Percentiles rank a stretch among this genome's conserved stretches.
These are phyloP conservation scores for Ulmus americana DNA, from an alignment of 331 rosid genomes.

Conservation along the genomic window DNA sequence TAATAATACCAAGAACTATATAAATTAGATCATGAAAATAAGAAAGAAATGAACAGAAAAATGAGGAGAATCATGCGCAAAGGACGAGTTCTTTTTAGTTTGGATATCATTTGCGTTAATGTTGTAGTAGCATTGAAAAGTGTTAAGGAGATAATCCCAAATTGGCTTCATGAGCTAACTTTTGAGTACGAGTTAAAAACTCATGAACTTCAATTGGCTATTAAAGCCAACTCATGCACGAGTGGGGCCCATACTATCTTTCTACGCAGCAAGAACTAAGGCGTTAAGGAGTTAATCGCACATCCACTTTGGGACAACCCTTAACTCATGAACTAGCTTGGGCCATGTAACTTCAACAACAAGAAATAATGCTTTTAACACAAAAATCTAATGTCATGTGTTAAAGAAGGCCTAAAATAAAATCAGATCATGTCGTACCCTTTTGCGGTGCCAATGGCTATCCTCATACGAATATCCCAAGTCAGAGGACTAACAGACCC, in stretches of 20 bases:
- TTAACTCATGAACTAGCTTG: no score
- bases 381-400: not conserved
- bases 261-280: no score
- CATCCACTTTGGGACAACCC: no score
- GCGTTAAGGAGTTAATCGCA: no score
- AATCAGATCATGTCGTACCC: conserved; percentile 44
- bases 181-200: no score
- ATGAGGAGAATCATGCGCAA: not conserved
- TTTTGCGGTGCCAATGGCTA: conserved; percentile 83
- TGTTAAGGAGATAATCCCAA: not conserved
- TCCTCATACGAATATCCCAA: conserved; percentile 84
- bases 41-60: not conserved
- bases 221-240: no score
- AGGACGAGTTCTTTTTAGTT: not conserved
- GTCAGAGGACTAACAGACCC: conserved; percentile 85
- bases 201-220: no score
- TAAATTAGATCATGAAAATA: conserved; percentile 2
- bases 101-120: not conserved
- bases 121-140: no score
- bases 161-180: not conserved
- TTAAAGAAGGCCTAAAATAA: not conserved
- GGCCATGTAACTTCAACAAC: no score
- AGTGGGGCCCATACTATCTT: no score
- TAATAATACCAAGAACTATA: conserved; percentile 21
- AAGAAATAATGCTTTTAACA: no score